Base-by-base conservation (phyloP, 2,329 filamentous ascomycete genomes). In the Nannizzia gypsea region DNA sequence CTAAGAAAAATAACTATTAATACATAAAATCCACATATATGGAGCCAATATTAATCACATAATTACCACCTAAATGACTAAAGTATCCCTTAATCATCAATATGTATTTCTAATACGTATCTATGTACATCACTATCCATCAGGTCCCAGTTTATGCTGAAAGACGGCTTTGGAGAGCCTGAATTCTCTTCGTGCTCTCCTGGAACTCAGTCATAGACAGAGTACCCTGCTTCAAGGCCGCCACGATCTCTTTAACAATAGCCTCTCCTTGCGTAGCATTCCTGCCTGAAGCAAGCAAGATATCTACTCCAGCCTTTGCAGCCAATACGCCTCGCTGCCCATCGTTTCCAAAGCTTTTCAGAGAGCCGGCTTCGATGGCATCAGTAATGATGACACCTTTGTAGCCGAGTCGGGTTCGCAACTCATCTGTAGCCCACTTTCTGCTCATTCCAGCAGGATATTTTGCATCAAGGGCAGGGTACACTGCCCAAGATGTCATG, bases 401-500 rank as follows among this genome's bases (percentile, higher is more conserved):
- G 50, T 68, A 72, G 0, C 67, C 66, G 34, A 71, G 58, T 15
- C 67, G 59, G 2, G 42, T 63, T 24, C 68, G 62, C 24, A 72
- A 59, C 46, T 71, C 69, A 3, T 62, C 58, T 22, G 67, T 63
- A 5, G 71, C 60, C 65, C 67, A 70, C 6, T 64, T 62, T 48
- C 61, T 57, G 55, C 68, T 70, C 34, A 71, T 34, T 6, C 69
- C 69, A 0, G 68, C 64, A 8, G 70, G 70, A n/a, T 64, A 63
- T n/a, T 63, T 57, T 0, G 64, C 34, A 26, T 72, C 70, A 15
- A 72, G 42, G 3, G 64, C 61, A 1, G 69, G 68, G 55, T 71
- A 71, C 1, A 68, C 15, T 13, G 68, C 67, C 70, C 68, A 70
- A 3, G 70, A 72, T 8, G 63, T 59, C 70, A 71, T 71, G 1